Evolutionary conservation across 169 alveolate species (phyloP), one percentile per base, ranked within the genome.

Genomic region (Plasmodium malariae): DNA sequence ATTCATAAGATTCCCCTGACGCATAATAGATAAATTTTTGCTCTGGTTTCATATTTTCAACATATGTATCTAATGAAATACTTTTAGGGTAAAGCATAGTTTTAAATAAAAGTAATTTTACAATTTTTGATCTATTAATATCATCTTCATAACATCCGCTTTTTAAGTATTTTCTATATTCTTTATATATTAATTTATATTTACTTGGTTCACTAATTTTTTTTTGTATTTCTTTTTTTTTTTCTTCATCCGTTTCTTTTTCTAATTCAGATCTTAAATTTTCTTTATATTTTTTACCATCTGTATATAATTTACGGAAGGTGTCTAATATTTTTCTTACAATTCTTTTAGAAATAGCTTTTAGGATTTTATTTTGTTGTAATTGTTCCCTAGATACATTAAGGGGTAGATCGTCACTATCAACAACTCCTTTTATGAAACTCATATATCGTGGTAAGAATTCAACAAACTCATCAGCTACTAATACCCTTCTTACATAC

Each of bases 101-200:
- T 92, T 95, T 93, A 90, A 96, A 98, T 78, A 96, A 96, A 65
- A 98, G 94, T 70, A 98, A 93, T 94, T 97, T 97, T 40, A 97
- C 96, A 70, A 98, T 96, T 95, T 97, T 97, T 59, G 96, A 92
- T 73, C 99, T 95, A 89, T 97, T 97, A 65, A 98, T 91, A 88
- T 97, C 98, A 89, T 98, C 99, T 85, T 98, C 99, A 89, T 97
- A 97, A 91, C 99, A 97, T 26, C 99, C 99, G 55, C 97, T 96
- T 95, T 97, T 97, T 68, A 98, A 91, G 76, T 96, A 95, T 72
- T 96, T 97, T 51, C 96, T 94, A 96, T 97, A 98, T 93, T 95
- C 96, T 74, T 96, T 95, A 94, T 96, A 98, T 95, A 98, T 97
- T 92, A 93, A 93, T 70, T 96, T 93, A 62, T 89, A 94, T 0